Evolutionary conservation across 1,284 basidiomycete genomes (phyloP), one percentile per base, ranked within the genome.

Genomic region (Coniophora puteana): DNA sequence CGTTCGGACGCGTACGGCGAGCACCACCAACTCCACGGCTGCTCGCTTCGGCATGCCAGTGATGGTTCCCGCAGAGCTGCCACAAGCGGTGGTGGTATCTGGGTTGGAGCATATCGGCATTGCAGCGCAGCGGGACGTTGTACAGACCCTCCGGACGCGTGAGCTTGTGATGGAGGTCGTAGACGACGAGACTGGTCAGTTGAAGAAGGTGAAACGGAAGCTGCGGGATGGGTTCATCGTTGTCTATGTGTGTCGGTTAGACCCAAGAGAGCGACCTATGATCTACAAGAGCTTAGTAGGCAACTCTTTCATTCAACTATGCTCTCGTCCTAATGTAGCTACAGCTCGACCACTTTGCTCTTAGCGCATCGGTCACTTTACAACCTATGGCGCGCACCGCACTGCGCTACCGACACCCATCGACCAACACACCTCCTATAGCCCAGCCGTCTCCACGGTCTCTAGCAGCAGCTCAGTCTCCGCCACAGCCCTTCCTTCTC

Each of bases 261-360:
- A 86, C 55, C 62, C 74, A 1, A 66, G 65, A 37, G 83, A 87
- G 52, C 67, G 81, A 43, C 86, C 87, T 1, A 57, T 63, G 0
- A 72, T 89, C 25, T 70, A 83, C 51, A 75, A 75, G 47, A 71
- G 67, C 41, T 59, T 89, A 55, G 86, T 88, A 56, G 50, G 78
- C 60, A 20, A 23, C 28, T 25, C 40, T 26, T 18, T 30, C 18
- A 21, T 38, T 41, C 24, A 18, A 10, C 17, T 16, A 22, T 28
- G 14, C n/a, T 44, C 39, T 14, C 30, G 34, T 22, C 37, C 20
- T 24, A 32, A 36, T 17, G 23, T 20, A 31, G 21, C 8, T 20
- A 42, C 54, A 89, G 86, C 66, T 90, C 17, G 86, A 90, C 55
- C 77, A 74, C 48, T 90, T 90, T 57, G 69, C 84, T 3, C 80